A percentile compares a stretch with the other conserved stretches of the same genome.
phyloP scores from a whole-genome alignment of 176 grass and related monocot genomes.

The maize (Zea mays) region Zm-B73-REFERENCE-NAM-5.0 NC_050098.1:164632501-164633000 shows the following conservation, averaged over 20 bases:
- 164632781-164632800: conserved; percentile 6
- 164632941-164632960: background rate
- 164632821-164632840: conserved; percentile 56
- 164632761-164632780: background rate
- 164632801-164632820: conserved; percentile 45
- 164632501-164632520: conserved; percentile 14
- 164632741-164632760: conserved; percentile 25
- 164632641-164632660: conserved; percentile 2
- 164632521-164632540: conserved; percentile 19
- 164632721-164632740: conserved; percentile 67
- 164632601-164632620: background rate
- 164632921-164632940: background rate
- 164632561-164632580: background rate
- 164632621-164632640: background rate
- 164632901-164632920: background rate
- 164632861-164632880: background rate
- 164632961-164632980: background rate
- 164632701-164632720: conserved; percentile 71
- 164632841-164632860: conserved; percentile 26
- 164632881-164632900: background rate
- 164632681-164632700: conserved; percentile 75
- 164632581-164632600: background rate
- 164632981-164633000: background rate
- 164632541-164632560: conserved; percentile 22
- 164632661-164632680: conserved; percentile 36